Evolutionary conservation across 495 filamentous ascomycete genomes (phyloP), one percentile per base, ranked within the genome.

Genomic region (Eremomyces bilateralis): DNA sequence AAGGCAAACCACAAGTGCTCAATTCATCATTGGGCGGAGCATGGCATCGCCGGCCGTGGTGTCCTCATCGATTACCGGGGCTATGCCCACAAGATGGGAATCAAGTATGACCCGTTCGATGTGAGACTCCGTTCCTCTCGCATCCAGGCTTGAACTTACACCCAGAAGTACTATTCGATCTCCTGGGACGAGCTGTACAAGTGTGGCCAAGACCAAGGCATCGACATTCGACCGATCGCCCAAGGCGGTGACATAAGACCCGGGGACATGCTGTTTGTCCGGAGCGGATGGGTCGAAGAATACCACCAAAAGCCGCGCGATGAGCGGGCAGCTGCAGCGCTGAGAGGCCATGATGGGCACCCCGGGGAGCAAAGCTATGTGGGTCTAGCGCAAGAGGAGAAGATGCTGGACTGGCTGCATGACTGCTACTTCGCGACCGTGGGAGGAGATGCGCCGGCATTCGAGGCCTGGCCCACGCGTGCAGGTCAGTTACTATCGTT

Each of bases 181-280:
- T 63, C 65, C 0, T 52, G 63, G 1, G 42, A 60, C 1, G 63
- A 71, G 2, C 58, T 83, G 1, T 56, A 64, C 31, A 58, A 57
- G 8, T 71, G 73, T 15, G 76, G 66, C 12, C 53, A 48, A 33
- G 60, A 62, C 24, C 63, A 72, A 38, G 61, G 61, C 6, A 57
- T 71, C 29, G 62, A 69, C 44, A 67, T 74, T 39, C 60, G 59
- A 13, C 55, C 45, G 6, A 43, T 48, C 6, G 42, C 50, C 3
- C 61, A 72, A 42, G 69, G 69, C 13, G 70, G 70, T 6, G 65
- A 72, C 40, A 62, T 78, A 47, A 59, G 64, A 31, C 46, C 66
- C 17, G 68, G 68, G 15, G 77, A 82, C 40, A 65, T 82, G 20
- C 57, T 82, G 15, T 60, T 81, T 33, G 44, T 82, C 20, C 63